Percentiles rank a stretch among this genome's conserved stretches.
Evolutionary conservation across 2,329 filamentous ascomycete species (phyloP).

Genomic region (Diaporthe citri): DNA sequence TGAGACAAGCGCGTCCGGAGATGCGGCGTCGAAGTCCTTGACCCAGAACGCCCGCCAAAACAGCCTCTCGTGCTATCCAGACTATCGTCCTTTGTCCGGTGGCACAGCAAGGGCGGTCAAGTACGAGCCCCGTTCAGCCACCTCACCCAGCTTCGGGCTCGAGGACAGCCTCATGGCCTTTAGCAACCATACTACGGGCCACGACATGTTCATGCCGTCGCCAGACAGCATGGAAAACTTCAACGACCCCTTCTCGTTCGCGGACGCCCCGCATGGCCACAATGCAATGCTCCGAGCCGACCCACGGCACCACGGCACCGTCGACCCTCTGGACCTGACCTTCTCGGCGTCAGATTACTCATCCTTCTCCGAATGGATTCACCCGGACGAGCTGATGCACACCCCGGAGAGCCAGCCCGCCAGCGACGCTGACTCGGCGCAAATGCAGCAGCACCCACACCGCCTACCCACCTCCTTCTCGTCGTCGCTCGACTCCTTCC

Average conservation of each 20-base stretch:
- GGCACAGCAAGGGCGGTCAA: slow-evolving; percentile 35
- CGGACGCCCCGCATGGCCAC: slow-evolving; percentile 34
- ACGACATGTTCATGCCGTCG: slow-evolving; percentile 38
- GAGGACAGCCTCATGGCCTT: slow-evolving; percentile 39
- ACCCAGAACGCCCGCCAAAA: slow-evolving; percentile 34
- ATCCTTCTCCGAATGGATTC: slow-evolving; percentile 39
- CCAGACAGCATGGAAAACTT: slow-evolving; percentile 35
- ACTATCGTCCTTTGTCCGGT: slow-evolving; percentile 35
- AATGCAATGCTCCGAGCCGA: slow-evolving; percentile 26
- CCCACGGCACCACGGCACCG: slow-evolving; percentile 29
- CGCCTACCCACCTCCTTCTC: slow-evolving; percentile 19
- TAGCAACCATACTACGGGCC: slow-evolving; percentile 27
- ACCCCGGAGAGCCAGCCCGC: slow-evolving; percentile 30
- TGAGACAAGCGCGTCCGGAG: slow-evolving; percentile 29
- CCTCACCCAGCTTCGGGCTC: slow-evolving; percentile 34
- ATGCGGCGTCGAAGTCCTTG: slow-evolving; percentile 29
- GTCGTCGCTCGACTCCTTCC: slow-evolving; percentile 32
- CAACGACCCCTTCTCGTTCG: slow-evolving; percentile 37
- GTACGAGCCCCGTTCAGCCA: slow-evolving; percentile 33
- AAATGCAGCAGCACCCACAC: slow-evolving; percentile 1
- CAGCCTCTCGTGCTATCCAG: slow-evolving; percentile 36
- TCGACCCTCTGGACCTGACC: slow-evolving; percentile 37
- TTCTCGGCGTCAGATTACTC: slow-evolving; percentile 39
- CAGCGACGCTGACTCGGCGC: slow-evolving; percentile 32
- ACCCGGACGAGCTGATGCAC: slow-evolving; percentile 39